These are phyloP conservation scores for Blastobotrys parvus DNA, from an alignment of 805 yeast genomes.

Conservation along the genomic window DNA sequence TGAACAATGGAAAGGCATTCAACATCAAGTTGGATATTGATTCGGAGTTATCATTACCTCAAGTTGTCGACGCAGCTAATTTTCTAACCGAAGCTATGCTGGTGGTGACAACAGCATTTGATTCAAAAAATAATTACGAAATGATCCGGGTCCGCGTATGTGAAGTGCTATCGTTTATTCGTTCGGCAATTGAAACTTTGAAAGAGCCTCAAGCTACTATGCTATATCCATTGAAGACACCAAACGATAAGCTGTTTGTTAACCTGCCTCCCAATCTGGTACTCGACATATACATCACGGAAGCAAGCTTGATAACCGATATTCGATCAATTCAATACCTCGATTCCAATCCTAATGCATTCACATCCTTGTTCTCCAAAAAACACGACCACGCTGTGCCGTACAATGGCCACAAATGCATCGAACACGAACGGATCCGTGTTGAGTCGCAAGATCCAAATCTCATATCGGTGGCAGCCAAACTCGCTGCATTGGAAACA, in stretches of 20 bases:
- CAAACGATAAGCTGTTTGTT: constrained; percentile 5
- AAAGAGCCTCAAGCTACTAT: constrained; percentile 8
- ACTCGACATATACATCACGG: constrained; percentile 16
- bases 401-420: constrained; percentile 13
- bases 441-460: constrained; percentile 22
- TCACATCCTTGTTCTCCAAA: constrained; percentile 3
- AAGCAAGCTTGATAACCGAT: constrained; percentile 15
- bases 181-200: constrained; percentile 6
- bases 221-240: constrained; percentile 11
- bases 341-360: constrained; percentile 3
- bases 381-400: neutral
- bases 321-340: constrained; percentile 11
- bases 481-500: constrained; percentile 17
- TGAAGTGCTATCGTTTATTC: constrained; percentile 1
- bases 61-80: constrained; percentile 16
- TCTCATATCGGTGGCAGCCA: constrained; percentile 18
- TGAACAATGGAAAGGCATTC: constrained; percentile 11
- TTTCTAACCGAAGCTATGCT: neutral
- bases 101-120: neutral
- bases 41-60: constrained; percentile 8
- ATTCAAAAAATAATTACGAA: neutral
- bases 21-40: constrained; percentile 6
- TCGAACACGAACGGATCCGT: constrained; percentile 16
- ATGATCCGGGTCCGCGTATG: neutral
- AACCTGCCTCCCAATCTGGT: constrained; percentile 11